These are phyloP conservation scores for Zasmidium angulare DNA, from an alignment of 2,329 filamentous ascomycete genomes.

Conservation along the genomic window DNA sequence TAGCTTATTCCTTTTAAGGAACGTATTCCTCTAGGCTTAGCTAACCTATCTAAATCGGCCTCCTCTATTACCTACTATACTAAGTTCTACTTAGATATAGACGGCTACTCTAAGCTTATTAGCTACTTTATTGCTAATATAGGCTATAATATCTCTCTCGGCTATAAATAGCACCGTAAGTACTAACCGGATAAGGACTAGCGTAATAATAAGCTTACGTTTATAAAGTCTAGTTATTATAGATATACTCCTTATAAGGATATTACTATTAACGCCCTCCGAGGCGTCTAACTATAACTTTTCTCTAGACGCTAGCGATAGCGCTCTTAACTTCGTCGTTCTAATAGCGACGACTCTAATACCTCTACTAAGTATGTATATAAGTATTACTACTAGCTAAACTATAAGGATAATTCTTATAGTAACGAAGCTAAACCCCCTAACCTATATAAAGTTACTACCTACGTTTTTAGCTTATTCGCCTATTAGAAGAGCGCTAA, in stretches of 20 bases:
- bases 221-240: not conserved
- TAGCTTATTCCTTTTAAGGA: not conserved
- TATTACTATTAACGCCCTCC: not conserved
- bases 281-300: not conserved
- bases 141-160: not conserved
- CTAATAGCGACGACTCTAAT: no score
- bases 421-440: no score
- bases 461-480: not conserved
- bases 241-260: not conserved
- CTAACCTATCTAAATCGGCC: not conserved
- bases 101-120: not conserved
- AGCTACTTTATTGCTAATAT: no score
- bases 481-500: not conserved
- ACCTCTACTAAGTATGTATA: no score
- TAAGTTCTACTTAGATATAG: not conserved
- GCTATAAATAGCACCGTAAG: not conserved
- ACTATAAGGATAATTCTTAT: no score
- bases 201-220: not conserved
- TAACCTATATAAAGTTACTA: no score
- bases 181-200: not conserved
- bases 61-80: not conserved
- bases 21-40: not conserved
- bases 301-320: not conserved
- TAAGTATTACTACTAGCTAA: no score
- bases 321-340: not conserved